These are phyloP conservation scores for Hypoxylon sp. DNA, from an alignment of 2,329 filamentous ascomycete genomes.

Conservation along the genomic window DNA sequence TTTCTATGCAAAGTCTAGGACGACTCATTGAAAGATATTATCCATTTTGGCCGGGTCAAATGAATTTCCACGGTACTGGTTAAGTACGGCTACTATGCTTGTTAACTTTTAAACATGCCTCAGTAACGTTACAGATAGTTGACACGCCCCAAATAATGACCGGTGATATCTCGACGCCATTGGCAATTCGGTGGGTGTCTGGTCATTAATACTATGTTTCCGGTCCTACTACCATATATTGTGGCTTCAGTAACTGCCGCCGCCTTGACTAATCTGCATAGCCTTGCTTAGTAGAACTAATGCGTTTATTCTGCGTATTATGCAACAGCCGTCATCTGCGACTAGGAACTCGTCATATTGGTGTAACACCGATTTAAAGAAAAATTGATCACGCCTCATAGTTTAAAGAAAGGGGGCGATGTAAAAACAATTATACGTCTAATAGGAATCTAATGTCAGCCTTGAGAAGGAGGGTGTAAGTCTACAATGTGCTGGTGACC, in stretches of 20 bases:
- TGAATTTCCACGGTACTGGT: too few species aligned
- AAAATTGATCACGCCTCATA: background rate
- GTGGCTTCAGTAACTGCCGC: too few species aligned
- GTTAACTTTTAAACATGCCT: background rate
- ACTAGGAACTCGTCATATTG: too few species aligned
- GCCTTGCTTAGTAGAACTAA: too few species aligned
- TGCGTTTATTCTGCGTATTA: too few species aligned
- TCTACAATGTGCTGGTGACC: background rate
- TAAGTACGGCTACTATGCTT: too few species aligned
- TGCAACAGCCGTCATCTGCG: too few species aligned
- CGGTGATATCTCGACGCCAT: background rate
- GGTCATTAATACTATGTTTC: background rate
- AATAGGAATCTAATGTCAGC: background rate
- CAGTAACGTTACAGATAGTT: background rate
- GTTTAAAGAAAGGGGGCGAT: background rate
- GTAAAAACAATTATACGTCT: background rate
- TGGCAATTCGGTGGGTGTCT: background rate
- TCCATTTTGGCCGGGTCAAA: too few species aligned
- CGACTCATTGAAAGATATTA: too few species aligned
- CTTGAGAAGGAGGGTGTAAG: background rate
- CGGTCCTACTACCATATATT: background rate
- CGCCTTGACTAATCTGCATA: too few species aligned
- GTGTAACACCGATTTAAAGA: too few species aligned
- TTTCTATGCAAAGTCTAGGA: too few species aligned
- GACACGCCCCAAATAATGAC: background rate